Evolutionary conservation across 129 eudicot genomes (phyloP).

Genomic region (sunflower (Helianthus annuus)): DNA sequence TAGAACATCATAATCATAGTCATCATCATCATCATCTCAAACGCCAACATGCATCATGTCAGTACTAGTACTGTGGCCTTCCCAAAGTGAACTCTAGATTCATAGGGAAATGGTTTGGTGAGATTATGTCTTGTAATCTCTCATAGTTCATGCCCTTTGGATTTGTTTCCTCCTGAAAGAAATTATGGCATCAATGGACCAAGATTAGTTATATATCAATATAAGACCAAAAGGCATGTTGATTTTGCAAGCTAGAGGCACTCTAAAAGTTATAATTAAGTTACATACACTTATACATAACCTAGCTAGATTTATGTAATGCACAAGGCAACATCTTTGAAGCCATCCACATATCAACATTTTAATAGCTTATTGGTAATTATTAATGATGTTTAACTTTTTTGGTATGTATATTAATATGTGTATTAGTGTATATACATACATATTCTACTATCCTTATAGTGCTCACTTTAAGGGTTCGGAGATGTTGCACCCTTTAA

Average conservation of each 20-base stretch:
- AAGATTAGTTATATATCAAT: neutral
- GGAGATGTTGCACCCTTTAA: conserved; percentile 25
- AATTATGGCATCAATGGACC: neutral
- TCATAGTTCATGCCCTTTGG: conserved; percentile 62
- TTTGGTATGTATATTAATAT: neutral
- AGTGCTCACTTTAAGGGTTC: conserved; percentile 25
- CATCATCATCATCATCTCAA: conserved; percentile 5
- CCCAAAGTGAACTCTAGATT: conserved; percentile 94
- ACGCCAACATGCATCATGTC: conserved; percentile 20
- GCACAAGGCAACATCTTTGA: neutral
- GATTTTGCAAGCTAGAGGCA: neutral
- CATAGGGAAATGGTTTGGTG: conserved; percentile 52
- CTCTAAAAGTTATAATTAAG: neutral
- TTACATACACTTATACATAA: neutral
- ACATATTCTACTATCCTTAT: neutral
- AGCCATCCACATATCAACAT: neutral
- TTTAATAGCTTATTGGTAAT: neutral
- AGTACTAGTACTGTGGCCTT: conserved; percentile 52
- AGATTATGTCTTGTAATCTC: conserved; percentile 60
- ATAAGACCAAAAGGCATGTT: neutral
- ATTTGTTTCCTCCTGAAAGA: conserved; percentile 59
- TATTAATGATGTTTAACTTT: neutral
- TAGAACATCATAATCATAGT: conserved; percentile 20
- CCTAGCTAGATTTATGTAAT: neutral
- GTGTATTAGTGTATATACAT: neutral